Percentiles rank a stretch among this genome's conserved stretches.
Evolutionary conservation across 345 rosid genomes (phyloP).

Genomic region (Leavenworthia alabamica): DNA sequence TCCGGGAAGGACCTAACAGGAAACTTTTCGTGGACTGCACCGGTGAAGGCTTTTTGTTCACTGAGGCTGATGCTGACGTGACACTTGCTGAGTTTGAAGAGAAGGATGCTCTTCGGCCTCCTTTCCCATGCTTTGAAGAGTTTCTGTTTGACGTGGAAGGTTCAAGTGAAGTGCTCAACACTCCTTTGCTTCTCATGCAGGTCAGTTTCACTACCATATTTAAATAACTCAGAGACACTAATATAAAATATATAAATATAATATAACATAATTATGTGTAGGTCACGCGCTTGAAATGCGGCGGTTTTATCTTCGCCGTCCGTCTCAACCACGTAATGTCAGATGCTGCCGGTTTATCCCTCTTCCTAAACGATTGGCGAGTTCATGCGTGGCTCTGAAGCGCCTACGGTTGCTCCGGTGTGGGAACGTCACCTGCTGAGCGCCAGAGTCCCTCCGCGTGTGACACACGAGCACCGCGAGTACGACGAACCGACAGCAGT

Average conservation of each 20-base stretch:
- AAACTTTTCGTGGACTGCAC: constrained; percentile 35
- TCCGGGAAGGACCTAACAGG: constrained; percentile 31
- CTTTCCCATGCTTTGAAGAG: constrained; percentile 34
- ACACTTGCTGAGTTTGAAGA: constrained; percentile 25
- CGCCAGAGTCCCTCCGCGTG: constrained; percentile 17
- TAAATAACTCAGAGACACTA: too few species aligned
- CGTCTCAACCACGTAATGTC: constrained; percentile 25
- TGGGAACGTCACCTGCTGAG: constrained; percentile 33
- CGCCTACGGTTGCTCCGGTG: constrained; percentile 26
- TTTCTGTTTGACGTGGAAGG: constrained; percentile 26
- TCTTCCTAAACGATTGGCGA: constrained; percentile 24
- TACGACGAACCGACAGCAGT: background rate
- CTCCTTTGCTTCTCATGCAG: constrained; percentile 36
- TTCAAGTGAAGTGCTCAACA: constrained; percentile 18
- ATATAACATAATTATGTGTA: background rate
- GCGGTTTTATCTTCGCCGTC: constrained; percentile 33
- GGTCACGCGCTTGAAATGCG: constrained; percentile 35
- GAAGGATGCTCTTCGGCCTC: constrained; percentile 27
- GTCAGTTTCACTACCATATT: constrained; percentile 8
- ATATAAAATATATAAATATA: too few species aligned
- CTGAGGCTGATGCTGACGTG: constrained; percentile 39
- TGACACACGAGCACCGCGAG: constrained; percentile 21
- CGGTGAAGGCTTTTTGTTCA: constrained; percentile 35
- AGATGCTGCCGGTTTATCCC: constrained; percentile 21
- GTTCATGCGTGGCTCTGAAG: constrained; percentile 14